Base-by-base conservation (phyloP, 2,329 filamentous ascomycete species). In the Xylariaceae sp. region DNA sequence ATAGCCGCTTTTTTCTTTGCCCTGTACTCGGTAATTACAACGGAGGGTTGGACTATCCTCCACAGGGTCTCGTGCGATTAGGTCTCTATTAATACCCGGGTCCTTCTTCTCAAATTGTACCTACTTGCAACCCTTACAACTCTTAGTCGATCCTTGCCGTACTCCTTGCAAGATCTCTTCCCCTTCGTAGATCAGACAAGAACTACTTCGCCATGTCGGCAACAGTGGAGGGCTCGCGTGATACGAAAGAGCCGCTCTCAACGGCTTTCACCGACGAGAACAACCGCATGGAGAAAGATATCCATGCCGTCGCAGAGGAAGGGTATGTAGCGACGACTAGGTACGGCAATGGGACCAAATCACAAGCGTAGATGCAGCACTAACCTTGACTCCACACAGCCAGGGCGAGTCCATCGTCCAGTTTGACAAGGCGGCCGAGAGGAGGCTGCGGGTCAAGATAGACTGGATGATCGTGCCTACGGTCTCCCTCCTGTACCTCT, bases 391-490 rank as follows among this genome's bases (percentile, higher is more conserved):
- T 44, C 26, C 40, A n/a, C 47, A 40, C 16, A 81, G 78, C 61
- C 77, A 81, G 66, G 81, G 81, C 18, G 71, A 75, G 20, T 67
- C 82, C 1, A 71, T 82, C 2, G 68, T 84, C 20, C 64, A 78
- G 44, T 82, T 88, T 63, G 85, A 88, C 60, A 73, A 75, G 21
- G 76, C 73, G 19, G 83, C 81, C 3, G 86, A 89, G 68, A 71
- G 76, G 10, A 79, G 75, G 45, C 75, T 89, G 18, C 76, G 84
- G 3, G 71, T 68, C 54, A 89, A 89, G 70, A 84, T 89, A 45
- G 87, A 89, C 63, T 64, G 83, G 3, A 82, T 78, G 64, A 79
- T 89, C 49, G 75, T 89, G 0, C 87, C 87, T 0, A 87, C 85
- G 0, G 83, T 88, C 0, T 76, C 85, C 0, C 54, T 89, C 2